Conservation (phyloP, 176 grass and related monocot genomes). For the Avena eriantha region DNA sequence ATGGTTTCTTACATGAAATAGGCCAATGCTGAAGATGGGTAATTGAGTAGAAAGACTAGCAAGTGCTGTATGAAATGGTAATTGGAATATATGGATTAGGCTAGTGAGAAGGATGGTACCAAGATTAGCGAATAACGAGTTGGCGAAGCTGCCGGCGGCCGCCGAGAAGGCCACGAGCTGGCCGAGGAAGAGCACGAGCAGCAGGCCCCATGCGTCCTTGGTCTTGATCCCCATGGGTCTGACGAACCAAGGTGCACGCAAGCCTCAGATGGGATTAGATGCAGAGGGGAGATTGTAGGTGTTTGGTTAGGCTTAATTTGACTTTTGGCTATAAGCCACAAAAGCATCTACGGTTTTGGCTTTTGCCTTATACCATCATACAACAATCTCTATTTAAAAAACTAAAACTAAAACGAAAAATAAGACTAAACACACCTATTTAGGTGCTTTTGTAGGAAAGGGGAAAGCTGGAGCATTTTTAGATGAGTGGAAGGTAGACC, state of each 20-base stretch:
- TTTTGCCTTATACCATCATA: no score
- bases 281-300: slow-evolving; percentile 16
- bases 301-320: no score
- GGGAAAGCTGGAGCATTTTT: neutral
- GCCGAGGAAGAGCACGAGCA: slow-evolving; percentile 67
- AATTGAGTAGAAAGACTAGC: neutral
- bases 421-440: no score
- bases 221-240: slow-evolving; percentile 45
- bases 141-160: slow-evolving; percentile 65
- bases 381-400: no score
- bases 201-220: slow-evolving; percentile 55
- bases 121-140: slow-evolving; percentile 68
- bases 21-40: neutral
- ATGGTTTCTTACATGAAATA: neutral
- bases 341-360: neutral
- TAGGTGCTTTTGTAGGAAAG: no score
- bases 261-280: slow-evolving; percentile 5
- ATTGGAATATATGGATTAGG: neutral
- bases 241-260: neutral
- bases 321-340: no score
- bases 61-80: neutral
- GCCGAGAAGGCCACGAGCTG: slow-evolving; percentile 81
- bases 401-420: no score
- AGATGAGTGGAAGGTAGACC: slow-evolving; percentile 35
- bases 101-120: slow-evolving; percentile 44